These are phyloP conservation scores for Hydnomerulius pinastri DNA, from an alignment of 768 basidiomycete genomes.

Conservation along the genomic window DNA sequence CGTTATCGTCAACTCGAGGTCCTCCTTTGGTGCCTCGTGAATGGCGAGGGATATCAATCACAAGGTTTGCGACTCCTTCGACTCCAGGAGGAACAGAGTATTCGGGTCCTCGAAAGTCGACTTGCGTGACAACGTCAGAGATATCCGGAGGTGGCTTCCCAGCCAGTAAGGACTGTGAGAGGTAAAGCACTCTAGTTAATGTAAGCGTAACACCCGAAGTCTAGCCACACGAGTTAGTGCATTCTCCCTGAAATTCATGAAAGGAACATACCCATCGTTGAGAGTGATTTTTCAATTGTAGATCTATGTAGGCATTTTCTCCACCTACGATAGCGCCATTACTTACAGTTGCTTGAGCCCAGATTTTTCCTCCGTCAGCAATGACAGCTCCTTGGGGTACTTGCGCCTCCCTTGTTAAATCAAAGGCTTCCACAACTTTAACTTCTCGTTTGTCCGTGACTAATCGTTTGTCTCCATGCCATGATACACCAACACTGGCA, in stretches of 20 bases:
- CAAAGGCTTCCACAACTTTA: constrained; percentile 61
- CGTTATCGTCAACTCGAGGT: constrained; percentile 52
- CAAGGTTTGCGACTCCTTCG: constrained; percentile 78
- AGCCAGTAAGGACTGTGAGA: constrained; percentile 41
- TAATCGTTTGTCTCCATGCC: constrained; percentile 72
- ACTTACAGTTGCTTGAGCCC: constrained; percentile 68
- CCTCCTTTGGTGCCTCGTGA: constrained; percentile 70
- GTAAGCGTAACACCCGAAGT: constrained; percentile 67
- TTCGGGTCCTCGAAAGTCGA: constrained; percentile 73
- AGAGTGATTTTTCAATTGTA: constrained; percentile 83
- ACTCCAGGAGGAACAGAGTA: constrained; percentile 72
- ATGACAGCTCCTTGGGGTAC: constrained; percentile 61
- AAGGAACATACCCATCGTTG: constrained; percentile 61
- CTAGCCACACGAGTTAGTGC: constrained; percentile 36
- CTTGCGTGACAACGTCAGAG: constrained; percentile 66
- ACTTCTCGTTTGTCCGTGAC: constrained; percentile 63
- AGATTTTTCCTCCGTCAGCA: constrained; percentile 79
- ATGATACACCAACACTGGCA: constrained; percentile 69
- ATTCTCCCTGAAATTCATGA: neutral
- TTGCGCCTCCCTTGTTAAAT: constrained; percentile 37
- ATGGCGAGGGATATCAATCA: constrained; percentile 73
- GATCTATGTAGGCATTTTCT: constrained; percentile 67
- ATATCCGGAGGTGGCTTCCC: constrained; percentile 40
- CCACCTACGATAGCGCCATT: constrained; percentile 68
- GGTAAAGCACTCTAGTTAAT: constrained; percentile 59